Evolutionary conservation across 2,329 filamentous ascomycete genomes (phyloP), one percentile per base, ranked within the genome.

Genomic region (Talaromyces sp.): DNA sequence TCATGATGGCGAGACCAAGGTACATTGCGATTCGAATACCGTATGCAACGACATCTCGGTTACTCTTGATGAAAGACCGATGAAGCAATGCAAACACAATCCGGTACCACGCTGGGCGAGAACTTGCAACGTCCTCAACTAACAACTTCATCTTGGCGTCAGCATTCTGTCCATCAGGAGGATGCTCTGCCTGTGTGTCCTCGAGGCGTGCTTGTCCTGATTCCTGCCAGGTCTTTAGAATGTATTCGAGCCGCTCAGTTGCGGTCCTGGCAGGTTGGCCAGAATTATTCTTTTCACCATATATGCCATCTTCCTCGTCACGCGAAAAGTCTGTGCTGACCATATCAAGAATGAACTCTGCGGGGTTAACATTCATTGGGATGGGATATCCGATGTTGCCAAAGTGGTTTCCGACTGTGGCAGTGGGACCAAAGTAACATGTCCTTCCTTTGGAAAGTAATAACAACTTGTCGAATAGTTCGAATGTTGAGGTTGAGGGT

Each of bases 21-120:
- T 96, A 95, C 91, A 96, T 96, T 47, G 85, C 89, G 49, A 95
- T 83, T 3, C 92, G 87, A 70, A 95, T 92, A 0, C 90, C 91
- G 72, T 96, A 96, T 0, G 89, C 91, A 61, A 96, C 87, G 6
- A 96, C 84, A 74, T 96, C 92, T 29, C 92, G 88, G 76, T 93
- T 91, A 56, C 88, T 90, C 79, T 96, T 96, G 77, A 96, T 88
- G 73, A 91, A 92, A 15, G 88, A 88, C 31, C 92, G 87, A 73
- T 94, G 91, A 17, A 95, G 83, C 3, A 96, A 83, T 0, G 89
- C 88, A 4, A 88, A 45, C 0, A 87, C 84, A 40, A 91, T 80
- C 2, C 79, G 79, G 2, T 82, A n/a, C 27, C 27, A 34, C 10
- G 49, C 72, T 3, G 80, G 70, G 6, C 81, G 80, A 0, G 87